Conservation (phyloP, 2,329 filamentous ascomycete genomes). For the Penicillium sp. region DNA sequence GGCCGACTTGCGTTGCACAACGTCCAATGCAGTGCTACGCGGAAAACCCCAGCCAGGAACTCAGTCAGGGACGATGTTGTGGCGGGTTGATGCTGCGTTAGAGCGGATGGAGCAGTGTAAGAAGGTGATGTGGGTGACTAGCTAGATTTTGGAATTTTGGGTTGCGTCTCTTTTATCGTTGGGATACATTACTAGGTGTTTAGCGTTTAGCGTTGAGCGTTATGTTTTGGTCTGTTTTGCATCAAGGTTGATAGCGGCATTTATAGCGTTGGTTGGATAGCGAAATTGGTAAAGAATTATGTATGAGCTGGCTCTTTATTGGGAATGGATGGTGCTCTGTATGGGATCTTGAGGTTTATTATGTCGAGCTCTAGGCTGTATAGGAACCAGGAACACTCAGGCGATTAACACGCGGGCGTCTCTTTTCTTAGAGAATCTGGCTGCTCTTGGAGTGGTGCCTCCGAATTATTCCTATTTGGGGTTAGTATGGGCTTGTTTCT, state of each 20-base stretch:
- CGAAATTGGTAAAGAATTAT: not conserved
- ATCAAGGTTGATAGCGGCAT: not conserved
- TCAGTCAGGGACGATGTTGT: slow-evolving; percentile 24
- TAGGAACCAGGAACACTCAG: too few species aligned
- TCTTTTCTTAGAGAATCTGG: not conserved
- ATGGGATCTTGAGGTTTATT: not conserved
- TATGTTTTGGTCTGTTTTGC: not conserved
- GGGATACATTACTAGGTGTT: not conserved
- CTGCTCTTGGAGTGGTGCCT: not conserved
- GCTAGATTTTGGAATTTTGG: not conserved
- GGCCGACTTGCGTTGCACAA: slow-evolving; percentile 14
- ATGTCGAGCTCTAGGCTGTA: not conserved
- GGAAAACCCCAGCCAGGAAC: slow-evolving; percentile 15
- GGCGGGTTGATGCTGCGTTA: slow-evolving; percentile 22
- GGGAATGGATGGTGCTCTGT: not conserved
- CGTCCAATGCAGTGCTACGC: slow-evolving; percentile 15
- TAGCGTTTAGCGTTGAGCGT: slow-evolving; percentile 2
- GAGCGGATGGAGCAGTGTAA: slow-evolving; percentile 12
- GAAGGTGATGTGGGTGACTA: slow-evolving; percentile 13
- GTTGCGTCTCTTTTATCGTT: not conserved
- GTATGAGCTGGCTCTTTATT: not conserved
- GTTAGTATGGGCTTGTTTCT: not conserved
- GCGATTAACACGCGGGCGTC: not conserved
- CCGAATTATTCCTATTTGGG: not conserved
- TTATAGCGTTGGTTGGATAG: not conserved